Base-by-base conservation (phyloP, 1,284 basidiomycete species). In the Entoloma clypeatum region DNA sequence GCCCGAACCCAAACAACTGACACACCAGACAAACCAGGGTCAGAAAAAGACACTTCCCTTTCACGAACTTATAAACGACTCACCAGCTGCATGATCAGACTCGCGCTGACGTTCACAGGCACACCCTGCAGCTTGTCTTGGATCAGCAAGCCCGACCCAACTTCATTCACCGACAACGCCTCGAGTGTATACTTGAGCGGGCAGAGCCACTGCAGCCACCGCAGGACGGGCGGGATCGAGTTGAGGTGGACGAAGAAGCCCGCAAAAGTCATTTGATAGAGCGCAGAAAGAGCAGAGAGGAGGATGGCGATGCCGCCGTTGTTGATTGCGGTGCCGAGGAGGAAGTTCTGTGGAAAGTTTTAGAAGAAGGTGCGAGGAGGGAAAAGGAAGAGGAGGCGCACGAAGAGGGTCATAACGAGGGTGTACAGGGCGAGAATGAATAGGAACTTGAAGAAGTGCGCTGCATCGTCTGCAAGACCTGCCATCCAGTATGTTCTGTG, bases 231-330 rank as follows among this genome's bases (percentile, higher is more conserved):
- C 1, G 90, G 89, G 47, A 93, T 92, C 43, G 74, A 69, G 44
- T 68, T 63, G 43, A 93, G 70, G 58, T 93, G 86, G 35, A 92
- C 87, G 59, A 95, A 87, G 67, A 88, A 87, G 16, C 88, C 88
- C 1, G 87, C 86, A 54, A 77, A 90, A 0, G 86, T 89, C 83
- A 87, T 89, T 57, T 89, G 80, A 62, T 85, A 90, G 8, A 92
- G 70, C 18, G 81, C 81, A 6, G 77, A 75, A 14, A 91, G 68
- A 7, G 86, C 82, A 3, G 82, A 88, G 16, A 93, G 58, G 2
- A 96, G 75, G 55, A 93, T 92, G 2, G 92, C 92, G 33, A 93
- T 77, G 11, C 89, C 88, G n/a, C 83, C 84, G 54, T 94, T 90
- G 38, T 69, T 67, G 72, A 94, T 86, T 11, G 84, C 56, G 7